Evolutionary conservation across 1,284 basidiomycete species (phyloP).

Genomic region (Puccinia brachypodii): DNA sequence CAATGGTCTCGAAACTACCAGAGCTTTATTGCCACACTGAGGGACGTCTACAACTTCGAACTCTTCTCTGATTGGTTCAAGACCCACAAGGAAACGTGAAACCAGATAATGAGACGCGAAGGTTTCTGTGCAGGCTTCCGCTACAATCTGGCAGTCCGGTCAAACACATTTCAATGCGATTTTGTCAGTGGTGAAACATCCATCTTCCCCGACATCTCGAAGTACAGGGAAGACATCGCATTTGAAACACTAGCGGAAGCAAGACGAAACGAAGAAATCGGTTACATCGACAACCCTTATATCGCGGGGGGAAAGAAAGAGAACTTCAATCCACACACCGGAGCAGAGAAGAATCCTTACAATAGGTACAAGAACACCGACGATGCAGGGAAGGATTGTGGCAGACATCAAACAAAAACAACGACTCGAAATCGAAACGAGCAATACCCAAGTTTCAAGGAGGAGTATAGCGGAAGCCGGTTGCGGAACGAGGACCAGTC

Average conservation of each 20-base stretch:
- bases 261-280: background rate
- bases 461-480: too few relatives aligned
- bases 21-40: background rate
- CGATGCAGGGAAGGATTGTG: too few relatives aligned
- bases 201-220: background rate
- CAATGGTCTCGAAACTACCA: background rate
- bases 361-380: too few relatives aligned
- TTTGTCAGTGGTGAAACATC: too few relatives aligned
- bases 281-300: constrained; percentile 1
- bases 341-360: too few relatives aligned
- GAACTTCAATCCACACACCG: background rate
- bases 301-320: background rate
- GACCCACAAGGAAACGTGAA: background rate
- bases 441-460: too few relatives aligned
- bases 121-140: background rate
- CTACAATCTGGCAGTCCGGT: background rate
- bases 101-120: background rate
- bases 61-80: background rate
- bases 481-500: too few relatives aligned
- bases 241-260: background rate
- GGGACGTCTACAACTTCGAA: background rate
- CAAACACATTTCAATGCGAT: background rate
- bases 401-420: too few relatives aligned
- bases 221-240: background rate
- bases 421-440: too few relatives aligned